phyloP scores from a whole-genome alignment of 495 filamentous ascomycete genomes.

The Endocarpon pusillum region DNA sequence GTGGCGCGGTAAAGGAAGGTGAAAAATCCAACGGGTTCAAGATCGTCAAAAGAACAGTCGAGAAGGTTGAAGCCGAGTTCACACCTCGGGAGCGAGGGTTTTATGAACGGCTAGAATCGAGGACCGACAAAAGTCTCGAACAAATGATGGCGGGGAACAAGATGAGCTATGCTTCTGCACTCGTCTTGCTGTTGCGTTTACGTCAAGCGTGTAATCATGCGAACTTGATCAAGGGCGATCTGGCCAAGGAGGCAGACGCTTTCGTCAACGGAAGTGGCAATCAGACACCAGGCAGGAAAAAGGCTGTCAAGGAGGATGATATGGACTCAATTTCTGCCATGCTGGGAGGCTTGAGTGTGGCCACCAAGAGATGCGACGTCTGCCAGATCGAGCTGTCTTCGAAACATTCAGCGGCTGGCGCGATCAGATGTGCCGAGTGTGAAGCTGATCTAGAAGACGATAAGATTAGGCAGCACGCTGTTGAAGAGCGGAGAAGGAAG shows the following conservation, averaged over 20 bases:
- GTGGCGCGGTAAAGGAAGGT: constrained; percentile 29
- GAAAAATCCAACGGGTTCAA: constrained; percentile 50
- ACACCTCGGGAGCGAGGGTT: constrained; percentile 63
- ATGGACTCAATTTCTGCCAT: constrained; percentile 74
- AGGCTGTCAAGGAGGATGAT: constrained; percentile 32
- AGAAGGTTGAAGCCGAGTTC: constrained; percentile 65
- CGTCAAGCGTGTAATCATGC: constrained; percentile 92
- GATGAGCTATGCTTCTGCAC: constrained; percentile 63
- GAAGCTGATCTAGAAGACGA: constrained; percentile 39
- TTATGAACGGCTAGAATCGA: constrained; percentile 65
- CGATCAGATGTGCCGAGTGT: constrained; percentile 55
- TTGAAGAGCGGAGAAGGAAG: constrained; percentile 22
- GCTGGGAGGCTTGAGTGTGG: constrained; percentile 66
- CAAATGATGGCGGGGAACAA: constrained; percentile 67
- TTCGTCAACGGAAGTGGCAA: constrained; percentile 39
- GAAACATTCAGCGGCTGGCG: constrained; percentile 37
- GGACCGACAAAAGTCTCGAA: constrained; percentile 71
- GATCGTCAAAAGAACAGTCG: constrained; percentile 73
- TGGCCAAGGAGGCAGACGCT: constrained; percentile 77
- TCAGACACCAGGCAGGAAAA: constrained; percentile 29
- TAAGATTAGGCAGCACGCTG: not conserved
- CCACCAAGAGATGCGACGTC: constrained; percentile 73
- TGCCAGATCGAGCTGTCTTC: constrained; percentile 55
- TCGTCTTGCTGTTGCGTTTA: constrained; percentile 74
- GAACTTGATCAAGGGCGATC: constrained; percentile 62